Evolutionary conservation across 345 rosid genomes (phyloP).

Genomic region (Lepidium didymum): DNA sequence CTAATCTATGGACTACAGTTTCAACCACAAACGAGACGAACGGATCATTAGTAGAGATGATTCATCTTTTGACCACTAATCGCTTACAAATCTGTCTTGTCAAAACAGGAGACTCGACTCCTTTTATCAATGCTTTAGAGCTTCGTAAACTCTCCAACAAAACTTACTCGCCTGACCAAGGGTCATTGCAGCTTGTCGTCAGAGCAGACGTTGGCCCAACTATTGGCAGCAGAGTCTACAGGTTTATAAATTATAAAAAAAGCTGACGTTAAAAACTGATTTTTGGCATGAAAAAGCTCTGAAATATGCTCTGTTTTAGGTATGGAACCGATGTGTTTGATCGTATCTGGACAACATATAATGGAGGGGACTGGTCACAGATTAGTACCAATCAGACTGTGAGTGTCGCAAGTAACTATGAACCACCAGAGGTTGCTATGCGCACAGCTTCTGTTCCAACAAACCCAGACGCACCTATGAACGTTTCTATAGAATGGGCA

Average conservation of each 20-base stretch:
- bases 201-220: constrained; percentile 32
- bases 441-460: constrained; percentile 32
- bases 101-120: constrained; percentile 36
- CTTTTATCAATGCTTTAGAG: constrained; percentile 48
- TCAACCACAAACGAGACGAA: constrained; percentile 19
- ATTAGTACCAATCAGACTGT: constrained; percentile 14
- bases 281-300: background rate
- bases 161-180: constrained; percentile 18
- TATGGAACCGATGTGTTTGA: constrained; percentile 37
- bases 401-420: background rate
- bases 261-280: background rate
- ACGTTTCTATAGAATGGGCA: background rate
- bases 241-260: constrained; percentile 13
- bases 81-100: constrained; percentile 43
- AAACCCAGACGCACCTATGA: constrained; percentile 18
- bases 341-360: constrained; percentile 37
- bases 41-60: background rate
- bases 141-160: constrained; percentile 31
- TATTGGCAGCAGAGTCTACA: constrained; percentile 8
- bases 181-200: constrained; percentile 9
- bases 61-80: constrained; percentile 25
- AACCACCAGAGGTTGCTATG: constrained; percentile 32
- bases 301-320: constrained; percentile 25
- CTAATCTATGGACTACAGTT: constrained; percentile 36
- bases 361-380: background rate